Conservation (phyloP, 1,139 yeast species). For the Casaregolazyma lundiana region DNA sequence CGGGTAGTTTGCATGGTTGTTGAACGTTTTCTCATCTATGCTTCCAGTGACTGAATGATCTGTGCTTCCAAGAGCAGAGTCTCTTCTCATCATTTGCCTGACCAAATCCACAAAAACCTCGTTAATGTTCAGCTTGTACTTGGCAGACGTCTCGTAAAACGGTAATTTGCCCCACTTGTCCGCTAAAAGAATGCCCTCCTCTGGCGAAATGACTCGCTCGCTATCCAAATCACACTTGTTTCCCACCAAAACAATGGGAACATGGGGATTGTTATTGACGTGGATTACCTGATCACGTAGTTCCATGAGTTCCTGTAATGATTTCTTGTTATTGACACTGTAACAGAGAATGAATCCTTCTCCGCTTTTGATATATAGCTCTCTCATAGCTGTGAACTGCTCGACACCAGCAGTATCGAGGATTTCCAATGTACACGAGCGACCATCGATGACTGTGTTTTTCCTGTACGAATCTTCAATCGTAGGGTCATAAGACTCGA, state of each 20-base stretch:
- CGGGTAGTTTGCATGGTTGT: neutral
- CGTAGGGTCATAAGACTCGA: constrained; percentile 95
- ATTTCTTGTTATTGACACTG: constrained; percentile 77
- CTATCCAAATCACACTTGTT: constrained; percentile 62
- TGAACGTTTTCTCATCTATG: constrained; percentile 10
- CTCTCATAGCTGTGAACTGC: constrained; percentile 56
- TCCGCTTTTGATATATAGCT: constrained; percentile 48
- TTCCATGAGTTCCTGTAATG: constrained; percentile 73
- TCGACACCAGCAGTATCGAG: constrained; percentile 47
- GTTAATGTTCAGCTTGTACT: constrained; percentile 77
- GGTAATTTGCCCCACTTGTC: constrained; percentile 89
- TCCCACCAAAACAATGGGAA: constrained; percentile 42
- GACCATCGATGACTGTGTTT: constrained; percentile 36
- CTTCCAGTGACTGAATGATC: constrained; percentile 10
- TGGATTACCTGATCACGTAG: constrained; percentile 86
- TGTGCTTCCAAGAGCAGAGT: constrained; percentile 25
- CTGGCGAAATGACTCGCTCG: constrained; percentile 49
- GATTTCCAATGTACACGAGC: constrained; percentile 38
- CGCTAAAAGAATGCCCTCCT: constrained; percentile 55
- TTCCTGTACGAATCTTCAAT: constrained; percentile 60
- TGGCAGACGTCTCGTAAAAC: constrained; percentile 76
- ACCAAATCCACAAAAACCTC: constrained; percentile 87
- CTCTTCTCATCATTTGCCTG: constrained; percentile 51
- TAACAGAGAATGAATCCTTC: constrained; percentile 57
- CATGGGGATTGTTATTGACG: constrained; percentile 56